A percentile compares a stretch with the other conserved stretches of the same genome.
These are phyloP conservation scores for Fusarium burgessii DNA, from an alignment of 2,329 filamentous ascomycete genomes.

Conservation along the genomic window DNA sequence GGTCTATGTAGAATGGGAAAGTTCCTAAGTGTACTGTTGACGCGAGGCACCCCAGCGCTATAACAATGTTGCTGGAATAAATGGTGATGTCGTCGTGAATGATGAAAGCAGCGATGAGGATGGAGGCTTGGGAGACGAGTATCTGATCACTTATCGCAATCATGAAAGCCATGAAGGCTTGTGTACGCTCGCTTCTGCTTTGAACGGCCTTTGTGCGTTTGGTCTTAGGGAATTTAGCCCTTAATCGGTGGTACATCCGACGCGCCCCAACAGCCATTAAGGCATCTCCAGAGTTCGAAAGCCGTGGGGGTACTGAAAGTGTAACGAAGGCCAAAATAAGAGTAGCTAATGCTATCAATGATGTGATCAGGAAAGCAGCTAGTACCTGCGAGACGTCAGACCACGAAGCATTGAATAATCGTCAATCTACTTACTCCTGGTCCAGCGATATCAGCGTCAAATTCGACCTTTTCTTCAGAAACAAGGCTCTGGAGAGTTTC, in stretches of 20 bases:
- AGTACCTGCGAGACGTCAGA: background rate
- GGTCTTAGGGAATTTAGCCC: background rate
- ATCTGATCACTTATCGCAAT: slow-evolving; percentile 6
- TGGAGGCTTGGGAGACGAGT: background rate
- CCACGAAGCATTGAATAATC: fast-evolving
- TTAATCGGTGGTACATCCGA: fast-evolving
- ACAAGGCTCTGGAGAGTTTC: background rate
- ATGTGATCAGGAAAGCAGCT: background rate
- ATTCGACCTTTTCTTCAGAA: fast-evolving
- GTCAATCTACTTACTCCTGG: background rate
- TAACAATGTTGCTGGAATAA: slow-evolving; percentile 2
- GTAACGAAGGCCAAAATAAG: background rate
- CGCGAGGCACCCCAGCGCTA: background rate
- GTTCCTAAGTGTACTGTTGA: background rate
- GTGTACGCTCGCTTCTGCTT: background rate
- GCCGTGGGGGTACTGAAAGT: background rate
- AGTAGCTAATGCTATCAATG: background rate
- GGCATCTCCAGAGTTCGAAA: background rate
- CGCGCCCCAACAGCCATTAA: background rate
- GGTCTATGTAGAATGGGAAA: background rate
- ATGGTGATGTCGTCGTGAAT: slow-evolving; percentile 1
- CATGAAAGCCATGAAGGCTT: slow-evolving; percentile 3
- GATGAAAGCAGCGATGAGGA: background rate
- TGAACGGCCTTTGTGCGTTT: background rate
- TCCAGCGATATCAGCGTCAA: slow-evolving; percentile 13